Base-by-base conservation (phyloP, 208 protist species). In the Naegleria gruberi region DNA sequence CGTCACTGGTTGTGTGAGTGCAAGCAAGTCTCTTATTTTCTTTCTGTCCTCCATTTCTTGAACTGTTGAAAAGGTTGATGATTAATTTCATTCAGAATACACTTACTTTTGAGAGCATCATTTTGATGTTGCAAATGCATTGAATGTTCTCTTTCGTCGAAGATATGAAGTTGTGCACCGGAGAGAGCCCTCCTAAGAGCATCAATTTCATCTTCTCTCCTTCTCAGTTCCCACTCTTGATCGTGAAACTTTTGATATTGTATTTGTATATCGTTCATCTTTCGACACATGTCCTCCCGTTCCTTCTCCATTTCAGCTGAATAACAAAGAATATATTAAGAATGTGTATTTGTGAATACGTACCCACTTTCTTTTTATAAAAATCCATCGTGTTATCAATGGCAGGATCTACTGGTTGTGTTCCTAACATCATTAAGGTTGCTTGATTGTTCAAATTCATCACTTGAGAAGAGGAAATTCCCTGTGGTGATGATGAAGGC, bases 91-190 rank as follows among this genome's bases (percentile, higher is more conserved):
- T 42, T 82, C 3, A 3, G 26, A 3, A 42, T n/a, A 1, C 26
- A 82, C 77, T 44, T 44, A 44, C 40, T 55, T 55, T 40, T 45
- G 8, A 87, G 19, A 30, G 83, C 44, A 40, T 87, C 83, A 37
- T 87, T 87, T 55, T 87, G n/a, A 55, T 87, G 83, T 40, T 87
- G 83, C 2, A 87, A 40, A 34, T 87, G 41, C 83, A 87, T 87
- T 4, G 83, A 30, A 55, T 55, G 41, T 55, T 87, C 83, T 87
- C 83, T 30, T 19, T 87, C 83, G 40, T 87, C 83, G 55, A 87
- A 87, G 1, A 87, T 87, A 87, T 55, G 34, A 1, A 87, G 19
- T 55, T 87, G 83, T 40, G 83, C 83, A 55, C 55, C 44, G 23
- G n/a, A 17, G 2, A 87, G n/a, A 0, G 83, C 83, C 30, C n/a